Evolutionary conservation across 1,284 basidiomycete genomes (phyloP).

Genomic region (Takashimella tepidaria): DNA sequence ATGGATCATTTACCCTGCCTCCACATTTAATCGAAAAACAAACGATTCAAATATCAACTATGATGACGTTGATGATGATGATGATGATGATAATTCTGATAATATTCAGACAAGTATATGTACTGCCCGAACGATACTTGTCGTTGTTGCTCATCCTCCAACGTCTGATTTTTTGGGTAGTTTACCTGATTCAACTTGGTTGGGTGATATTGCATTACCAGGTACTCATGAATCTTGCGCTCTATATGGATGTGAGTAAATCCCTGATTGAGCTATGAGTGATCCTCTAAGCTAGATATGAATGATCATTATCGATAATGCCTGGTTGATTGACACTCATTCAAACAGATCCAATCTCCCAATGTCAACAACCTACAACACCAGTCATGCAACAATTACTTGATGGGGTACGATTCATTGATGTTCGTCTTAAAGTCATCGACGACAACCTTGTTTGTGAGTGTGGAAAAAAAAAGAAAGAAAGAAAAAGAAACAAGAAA

Average conservation of each 20-base stretch:
- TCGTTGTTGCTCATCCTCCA: constrained; percentile 17
- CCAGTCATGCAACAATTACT: constrained; percentile 39
- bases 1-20: no score
- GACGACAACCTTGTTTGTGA: constrained; percentile 50
- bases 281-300: no score
- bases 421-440: constrained; percentile 69
- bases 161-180: constrained; percentile 25
- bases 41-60: no score
- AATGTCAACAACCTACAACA: constrained; percentile 43
- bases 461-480: no score
- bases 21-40: no score
- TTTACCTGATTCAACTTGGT: constrained; percentile 58
- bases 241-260: constrained; percentile 30
- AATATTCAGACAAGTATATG: no score
- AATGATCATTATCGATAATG: no score
- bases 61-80: no score
- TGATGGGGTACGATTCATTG: constrained; percentile 66
- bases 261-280: no score
- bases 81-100: no score
- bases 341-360: constrained; percentile 35
- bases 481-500: no score
- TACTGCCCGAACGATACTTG: constrained; percentile 7
- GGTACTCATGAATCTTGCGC: constrained; percentile 52
- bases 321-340: not conserved
- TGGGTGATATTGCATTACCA: constrained; percentile 68